Evolutionary conservation across 441 rosid species (phyloP).

Genomic region (Pelargonium australe): DNA sequence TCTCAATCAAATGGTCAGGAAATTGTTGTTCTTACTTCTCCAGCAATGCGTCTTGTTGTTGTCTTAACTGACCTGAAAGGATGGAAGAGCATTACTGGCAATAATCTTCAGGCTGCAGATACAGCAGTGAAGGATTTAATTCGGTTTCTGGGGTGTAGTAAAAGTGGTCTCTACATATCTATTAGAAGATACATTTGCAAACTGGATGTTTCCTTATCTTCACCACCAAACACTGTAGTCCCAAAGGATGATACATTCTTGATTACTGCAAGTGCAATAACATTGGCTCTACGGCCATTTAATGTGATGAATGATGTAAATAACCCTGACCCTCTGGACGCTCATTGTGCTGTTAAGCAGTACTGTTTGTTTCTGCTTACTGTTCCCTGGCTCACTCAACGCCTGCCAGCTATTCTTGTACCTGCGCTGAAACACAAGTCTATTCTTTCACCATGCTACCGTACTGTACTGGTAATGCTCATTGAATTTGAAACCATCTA

Average conservation of each 20-base stretch:
- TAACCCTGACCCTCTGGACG: conserved; percentile 25
- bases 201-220: conserved; percentile 31
- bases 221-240: conserved; percentile 25
- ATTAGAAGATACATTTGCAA: conserved; percentile 56
- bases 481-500: conserved; percentile 22
- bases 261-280: conserved; percentile 74
- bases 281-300: conserved; percentile 82
- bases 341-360: conserved; percentile 43
- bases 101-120: conserved; percentile 44
- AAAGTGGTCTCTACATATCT: conserved; percentile 65
- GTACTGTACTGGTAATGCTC: conserved; percentile 63
- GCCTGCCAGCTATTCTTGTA: conserved; percentile 66
- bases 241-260: conserved; percentile 62
- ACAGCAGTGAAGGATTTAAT: conserved; percentile 49
- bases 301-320: conserved; percentile 33
- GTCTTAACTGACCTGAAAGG: conserved; percentile 68
- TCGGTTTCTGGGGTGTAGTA: conserved; percentile 55
- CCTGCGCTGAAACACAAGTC: conserved; percentile 84
- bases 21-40: conserved; percentile 46
- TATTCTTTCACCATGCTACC: conserved; percentile 62
- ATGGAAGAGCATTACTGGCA: conserved; percentile 49
- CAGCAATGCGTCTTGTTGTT: conserved; percentile 62
- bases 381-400: conserved; percentile 65
- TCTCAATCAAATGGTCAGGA: conserved; percentile 37
- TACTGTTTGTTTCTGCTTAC: conserved; percentile 60